These are phyloP conservation scores for Boletus subparvulus DNA, from an alignment of 768 basidiomycete genomes.

Conservation along the genomic window DNA sequence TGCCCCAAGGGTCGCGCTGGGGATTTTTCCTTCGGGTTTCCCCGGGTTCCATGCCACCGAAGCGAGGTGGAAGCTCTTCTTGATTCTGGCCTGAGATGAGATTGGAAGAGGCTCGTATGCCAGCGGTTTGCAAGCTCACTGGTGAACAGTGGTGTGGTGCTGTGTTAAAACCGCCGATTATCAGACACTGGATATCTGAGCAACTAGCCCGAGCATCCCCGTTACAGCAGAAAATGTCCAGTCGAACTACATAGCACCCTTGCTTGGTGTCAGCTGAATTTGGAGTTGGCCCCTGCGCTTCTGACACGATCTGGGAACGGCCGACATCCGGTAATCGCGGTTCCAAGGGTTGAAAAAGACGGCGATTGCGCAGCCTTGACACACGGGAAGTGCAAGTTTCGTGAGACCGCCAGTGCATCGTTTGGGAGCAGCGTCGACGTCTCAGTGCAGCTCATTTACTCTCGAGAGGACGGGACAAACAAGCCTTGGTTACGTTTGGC, in stretches of 20 bases:
- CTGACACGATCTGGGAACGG: not conserved
- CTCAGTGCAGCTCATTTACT: constrained; percentile 11
- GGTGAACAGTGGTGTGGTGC: not conserved
- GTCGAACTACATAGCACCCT: not conserved
- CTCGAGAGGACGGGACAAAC: not conserved
- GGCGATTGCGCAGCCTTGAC: constrained; percentile 11
- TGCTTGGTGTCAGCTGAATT: constrained; percentile 12
- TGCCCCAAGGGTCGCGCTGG: not conserved
- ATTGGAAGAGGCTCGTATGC: not conserved
- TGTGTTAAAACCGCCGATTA: not conserved
- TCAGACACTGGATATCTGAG: not conserved
- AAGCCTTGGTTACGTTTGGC: constrained; percentile 13
- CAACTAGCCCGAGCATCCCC: constrained; percentile 7
- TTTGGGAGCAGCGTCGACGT: constrained; percentile 8
- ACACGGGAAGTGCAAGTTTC: constrained; percentile 2
- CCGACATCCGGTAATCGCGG: constrained; percentile 2
- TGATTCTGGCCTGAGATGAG: not conserved
- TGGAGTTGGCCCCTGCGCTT: not conserved
- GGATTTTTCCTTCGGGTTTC: constrained; percentile 11
- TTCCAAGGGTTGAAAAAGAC: not conserved
- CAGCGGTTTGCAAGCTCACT: not conserved
- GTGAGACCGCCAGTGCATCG: not conserved
- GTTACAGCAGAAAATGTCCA: not conserved
- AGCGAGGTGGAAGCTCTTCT: constrained; percentile 7
- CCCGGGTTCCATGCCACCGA: constrained; percentile 13